These are phyloP conservation scores for Trapa incisa DNA, from an alignment of 345 rosid species.

Conservation along the genomic window DNA sequence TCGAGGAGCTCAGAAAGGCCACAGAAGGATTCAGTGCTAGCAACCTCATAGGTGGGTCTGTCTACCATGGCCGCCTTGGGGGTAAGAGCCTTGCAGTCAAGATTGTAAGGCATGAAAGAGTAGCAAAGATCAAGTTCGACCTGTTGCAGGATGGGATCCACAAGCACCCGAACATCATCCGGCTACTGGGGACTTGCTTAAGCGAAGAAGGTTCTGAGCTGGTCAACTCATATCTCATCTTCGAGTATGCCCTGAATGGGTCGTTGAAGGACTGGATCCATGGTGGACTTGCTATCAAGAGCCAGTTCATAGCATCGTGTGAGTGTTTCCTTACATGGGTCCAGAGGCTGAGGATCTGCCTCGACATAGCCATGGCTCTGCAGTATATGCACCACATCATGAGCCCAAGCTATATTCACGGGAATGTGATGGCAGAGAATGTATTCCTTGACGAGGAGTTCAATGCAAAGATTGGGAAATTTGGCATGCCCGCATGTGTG, in stretches of 20 bases:
- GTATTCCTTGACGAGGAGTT: conserved; percentile 84
- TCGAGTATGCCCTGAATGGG: conserved; percentile 78
- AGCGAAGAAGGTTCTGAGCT: conserved; percentile 26
- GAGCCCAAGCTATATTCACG: conserved; percentile 62
- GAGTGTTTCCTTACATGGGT: conserved; percentile 79
- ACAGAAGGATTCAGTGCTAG: conserved; percentile 65
- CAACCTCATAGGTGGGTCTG: conserved; percentile 63
- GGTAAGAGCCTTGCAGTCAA: conserved; percentile 74
- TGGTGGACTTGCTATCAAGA: conserved; percentile 84
- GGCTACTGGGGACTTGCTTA: conserved; percentile 56
- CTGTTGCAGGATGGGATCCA: conserved; percentile 43
- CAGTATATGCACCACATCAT: conserved; percentile 79
- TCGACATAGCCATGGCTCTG: conserved; percentile 71
- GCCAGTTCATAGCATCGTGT: conserved; percentile 83
- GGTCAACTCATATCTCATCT: conserved; percentile 42
- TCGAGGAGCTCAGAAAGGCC: conserved; percentile 61
- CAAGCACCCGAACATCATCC: conserved; percentile 64
- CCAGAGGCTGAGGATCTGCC: conserved; percentile 78
- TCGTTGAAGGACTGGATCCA: conserved; percentile 88
- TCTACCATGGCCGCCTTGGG: conserved; percentile 63
- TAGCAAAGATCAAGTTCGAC: conserved; percentile 37
- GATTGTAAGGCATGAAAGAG: conserved; percentile 19
- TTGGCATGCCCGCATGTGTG: conserved; percentile 50
- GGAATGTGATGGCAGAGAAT: conserved; percentile 55
- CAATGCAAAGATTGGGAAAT: conserved; percentile 64